Percentiles rank a stretch among this genome's conserved stretches.
Conservation (phyloP, 345 rosid species). For the Arabis alpina region DNA sequence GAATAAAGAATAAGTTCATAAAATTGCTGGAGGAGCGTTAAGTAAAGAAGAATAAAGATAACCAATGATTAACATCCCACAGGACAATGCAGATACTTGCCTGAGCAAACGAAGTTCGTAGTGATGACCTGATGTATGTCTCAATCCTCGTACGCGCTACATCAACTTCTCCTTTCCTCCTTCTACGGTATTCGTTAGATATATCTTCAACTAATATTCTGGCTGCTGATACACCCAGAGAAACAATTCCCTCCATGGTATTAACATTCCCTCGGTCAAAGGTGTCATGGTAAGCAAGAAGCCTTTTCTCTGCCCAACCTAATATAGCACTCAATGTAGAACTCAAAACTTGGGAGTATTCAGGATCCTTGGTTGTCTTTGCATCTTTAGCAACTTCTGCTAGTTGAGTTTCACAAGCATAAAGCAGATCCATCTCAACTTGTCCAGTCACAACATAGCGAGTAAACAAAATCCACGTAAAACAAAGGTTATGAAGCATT, state of each 20-base stretch:
- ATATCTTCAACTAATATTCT: slow-evolving; percentile 92
- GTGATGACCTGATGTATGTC: slow-evolving; percentile 94
- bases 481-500: slow-evolving; percentile 83
- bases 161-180: slow-evolving; percentile 83
- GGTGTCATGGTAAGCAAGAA: slow-evolving; percentile 96
- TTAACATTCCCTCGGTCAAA: slow-evolving; percentile 69
- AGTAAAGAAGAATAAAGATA: neutral
- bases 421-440: slow-evolving; percentile 76
- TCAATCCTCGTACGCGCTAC: slow-evolving; percentile 84
- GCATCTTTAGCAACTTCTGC: slow-evolving; percentile 94
- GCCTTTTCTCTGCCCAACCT: slow-evolving; percentile 98
- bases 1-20: slow-evolving; percentile 18
- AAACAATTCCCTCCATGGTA: slow-evolving; percentile 85
- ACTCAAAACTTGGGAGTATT: slow-evolving; percentile 80
- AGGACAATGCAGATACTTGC: slow-evolving; percentile 53
- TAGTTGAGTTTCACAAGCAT: slow-evolving; percentile 78
- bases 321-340: slow-evolving; percentile 79
- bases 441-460: slow-evolving; percentile 85
- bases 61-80: neutral
- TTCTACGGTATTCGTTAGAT: slow-evolving; percentile 91
- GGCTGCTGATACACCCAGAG: slow-evolving; percentile 87
- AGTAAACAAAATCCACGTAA: slow-evolving; percentile 89
- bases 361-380: slow-evolving; percentile 84
- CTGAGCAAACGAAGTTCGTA: slow-evolving; percentile 98
- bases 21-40: neutral